Conservation (phyloP, 352 stramenopile species). For the Phytophthora tubulina region DNA sequence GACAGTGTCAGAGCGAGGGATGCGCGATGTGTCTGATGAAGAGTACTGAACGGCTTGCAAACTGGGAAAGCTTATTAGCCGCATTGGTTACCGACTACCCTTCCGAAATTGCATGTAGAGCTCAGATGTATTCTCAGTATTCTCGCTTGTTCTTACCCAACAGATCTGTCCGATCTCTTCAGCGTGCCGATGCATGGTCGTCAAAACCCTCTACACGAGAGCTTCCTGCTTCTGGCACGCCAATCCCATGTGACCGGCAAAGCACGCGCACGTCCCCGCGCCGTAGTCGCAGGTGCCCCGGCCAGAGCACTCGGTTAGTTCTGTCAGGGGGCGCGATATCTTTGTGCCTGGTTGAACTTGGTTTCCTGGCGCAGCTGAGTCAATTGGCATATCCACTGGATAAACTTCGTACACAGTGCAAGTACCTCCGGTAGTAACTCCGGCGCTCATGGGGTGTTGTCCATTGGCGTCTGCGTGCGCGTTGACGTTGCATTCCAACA, state of each 20-base stretch:
- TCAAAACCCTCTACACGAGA: constrained; percentile 20
- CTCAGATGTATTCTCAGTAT: too few species aligned
- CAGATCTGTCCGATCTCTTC: neutral
- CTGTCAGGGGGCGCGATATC: constrained; percentile 41
- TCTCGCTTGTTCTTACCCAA: neutral
- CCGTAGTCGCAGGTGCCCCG: constrained; percentile 66
- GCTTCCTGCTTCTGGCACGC: constrained; percentile 71
- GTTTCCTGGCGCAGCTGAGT: neutral
- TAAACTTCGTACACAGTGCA: constrained; percentile 58
- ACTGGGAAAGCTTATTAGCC: constrained; percentile 6
- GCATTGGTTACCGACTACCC: too few species aligned
- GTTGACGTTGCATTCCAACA: constrained; percentile 58
- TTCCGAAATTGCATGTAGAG: too few species aligned
- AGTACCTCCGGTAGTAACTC: neutral
- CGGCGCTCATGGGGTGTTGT: constrained; percentile 47
- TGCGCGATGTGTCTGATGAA: constrained; percentile 34
- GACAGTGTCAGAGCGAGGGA: constrained; percentile 41
- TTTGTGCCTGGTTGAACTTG: neutral
- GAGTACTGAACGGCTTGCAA: constrained; percentile 22
- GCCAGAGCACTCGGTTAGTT: constrained; percentile 68
- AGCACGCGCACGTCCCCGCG: constrained; percentile 72
- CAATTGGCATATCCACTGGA: constrained; percentile 4
- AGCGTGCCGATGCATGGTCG: neutral
- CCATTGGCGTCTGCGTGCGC: constrained; percentile 36
- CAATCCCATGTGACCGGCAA: constrained; percentile 76